These are phyloP conservation scores for Sclerotinia nivalis DNA, from an alignment of 2,329 filamentous ascomycete species.

Conservation along the genomic window DNA sequence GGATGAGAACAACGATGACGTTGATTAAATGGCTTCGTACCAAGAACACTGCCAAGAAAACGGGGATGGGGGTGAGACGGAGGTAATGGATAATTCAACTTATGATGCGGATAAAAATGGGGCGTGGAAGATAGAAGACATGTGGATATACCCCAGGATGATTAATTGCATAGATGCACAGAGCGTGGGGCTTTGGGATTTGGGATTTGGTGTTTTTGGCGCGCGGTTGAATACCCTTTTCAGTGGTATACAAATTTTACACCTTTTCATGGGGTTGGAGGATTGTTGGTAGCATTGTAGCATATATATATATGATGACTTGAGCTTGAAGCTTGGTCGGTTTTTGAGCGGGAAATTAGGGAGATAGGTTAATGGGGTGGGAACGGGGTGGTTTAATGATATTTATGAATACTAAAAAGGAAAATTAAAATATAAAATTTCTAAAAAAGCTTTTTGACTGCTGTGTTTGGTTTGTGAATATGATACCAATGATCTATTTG, in stretches of 20 bases:
- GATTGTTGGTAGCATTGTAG: conserved; percentile 5
- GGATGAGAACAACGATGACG: conserved; percentile 20
- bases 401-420: conserved; percentile 3
- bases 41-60: background rate
- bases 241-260: background rate
- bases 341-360: background rate
- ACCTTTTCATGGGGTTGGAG: background rate
- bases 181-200: conserved; percentile 2
- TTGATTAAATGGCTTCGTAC: conserved; percentile 1
- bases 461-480: background rate
- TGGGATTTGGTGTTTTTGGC: conserved; percentile 14
- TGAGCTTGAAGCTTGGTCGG: conserved; percentile 14
- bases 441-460: background rate
- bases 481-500: background rate
- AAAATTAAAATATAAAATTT: background rate
- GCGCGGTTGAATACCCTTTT: conserved; percentile 10
- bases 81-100: conserved; percentile 5
- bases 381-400: background rate
- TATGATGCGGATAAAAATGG: background rate
- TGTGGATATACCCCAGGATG: conserved; percentile 17
- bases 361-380: background rate
- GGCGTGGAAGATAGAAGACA: conserved; percentile 10
- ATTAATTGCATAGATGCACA: conserved; percentile 12
- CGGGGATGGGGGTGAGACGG: background rate
- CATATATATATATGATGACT: conserved; percentile 11